Percentiles rank a stretch among this genome's conserved stretches.
Conservation (phyloP, 805 yeast genomes). For the Hanseniaspora occidentalis region DNA sequence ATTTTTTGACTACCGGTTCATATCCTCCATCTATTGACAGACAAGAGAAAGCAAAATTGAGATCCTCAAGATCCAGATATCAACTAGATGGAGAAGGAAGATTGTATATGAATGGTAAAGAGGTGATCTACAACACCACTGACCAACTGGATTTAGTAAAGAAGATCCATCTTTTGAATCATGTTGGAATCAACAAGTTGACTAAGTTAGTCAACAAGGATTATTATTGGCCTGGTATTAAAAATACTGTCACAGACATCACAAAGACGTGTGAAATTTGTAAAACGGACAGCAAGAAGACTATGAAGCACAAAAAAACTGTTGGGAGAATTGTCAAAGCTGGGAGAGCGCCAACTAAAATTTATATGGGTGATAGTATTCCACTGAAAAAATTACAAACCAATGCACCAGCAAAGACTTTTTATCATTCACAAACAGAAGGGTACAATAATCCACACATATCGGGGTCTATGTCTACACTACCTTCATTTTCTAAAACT, state of each 20-base stretch:
- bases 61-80: slow-evolving; percentile 30
- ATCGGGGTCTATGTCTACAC: not conserved
- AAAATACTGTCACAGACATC: slow-evolving; percentile 73
- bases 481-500: too few relatives aligned
- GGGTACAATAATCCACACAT: not conserved
- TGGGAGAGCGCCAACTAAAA: not conserved
- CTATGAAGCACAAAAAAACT: not conserved
- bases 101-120: slow-evolving; percentile 63
- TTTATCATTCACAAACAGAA: not conserved
- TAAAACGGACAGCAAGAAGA: slow-evolving; percentile 17
- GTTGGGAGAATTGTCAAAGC: not conserved
- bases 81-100: slow-evolving; percentile 45
- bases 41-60: slow-evolving; percentile 74
- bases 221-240: slow-evolving; percentile 86
- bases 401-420: not conserved
- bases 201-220: slow-evolving; percentile 65
- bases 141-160: slow-evolving; percentile 66
- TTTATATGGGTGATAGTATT: not conserved
- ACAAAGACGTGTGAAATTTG: slow-evolving; percentile 69
- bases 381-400: not conserved
- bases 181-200: slow-evolving; percentile 82
- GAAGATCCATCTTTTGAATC: slow-evolving; percentile 55
- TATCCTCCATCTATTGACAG: slow-evolving; percentile 79
- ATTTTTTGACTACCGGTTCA: slow-evolving; percentile 68
- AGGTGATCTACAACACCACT: slow-evolving; percentile 68